Evolutionary conservation across 1,139 yeast genomes (phyloP), one percentile per base, ranked within the genome.

Genomic region (Debaryomyces singareniensis): DNA sequence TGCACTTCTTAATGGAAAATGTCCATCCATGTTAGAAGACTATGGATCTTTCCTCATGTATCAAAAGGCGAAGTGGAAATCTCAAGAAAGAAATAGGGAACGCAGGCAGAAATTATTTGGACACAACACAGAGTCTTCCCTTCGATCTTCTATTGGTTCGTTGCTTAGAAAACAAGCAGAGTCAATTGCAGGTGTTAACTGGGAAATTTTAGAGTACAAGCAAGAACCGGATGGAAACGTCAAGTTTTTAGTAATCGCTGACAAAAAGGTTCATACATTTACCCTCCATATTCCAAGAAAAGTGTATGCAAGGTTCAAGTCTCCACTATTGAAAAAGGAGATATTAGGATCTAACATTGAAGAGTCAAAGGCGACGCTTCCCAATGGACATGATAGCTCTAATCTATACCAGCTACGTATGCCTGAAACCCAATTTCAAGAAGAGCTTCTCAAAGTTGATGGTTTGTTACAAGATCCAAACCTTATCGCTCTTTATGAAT

Each of bases 21-120:
- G 85, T 53, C 96, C 96, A 0, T 70, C 78, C 5, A 79, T 86
- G 50, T 68, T 71, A 2, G 79, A 68, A 5, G 93, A 87, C 49
- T 91, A 93, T 53, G 69, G 56, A 4, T 85, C 73, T 0, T 93
- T 89, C 71, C 67, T 93, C 38, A 58, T 61, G 24, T 82, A 83
- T 45, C 94, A 85, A 54, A 87, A 89, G 50, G 72, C 78, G 10
- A 84, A 84, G 48, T 93, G 99, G 99, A 73, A 63, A 33, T 59
- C 75, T 5, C 95, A 87, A 50, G 71, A 73, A 16, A 73, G 72
- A 35, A 81, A 81, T 34, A 69, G 89, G 40, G 74, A 70, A 35
- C 72, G 94, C 45, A 71, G 96, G 47, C 70, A 70, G 30, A 80
- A 76, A 40, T 55, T 93, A 20, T 89, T 91, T 62, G 99, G 99